These are phyloP conservation scores for Aethionema arabicum DNA, from an alignment of 345 rosid genomes.

Conservation along the genomic window DNA sequence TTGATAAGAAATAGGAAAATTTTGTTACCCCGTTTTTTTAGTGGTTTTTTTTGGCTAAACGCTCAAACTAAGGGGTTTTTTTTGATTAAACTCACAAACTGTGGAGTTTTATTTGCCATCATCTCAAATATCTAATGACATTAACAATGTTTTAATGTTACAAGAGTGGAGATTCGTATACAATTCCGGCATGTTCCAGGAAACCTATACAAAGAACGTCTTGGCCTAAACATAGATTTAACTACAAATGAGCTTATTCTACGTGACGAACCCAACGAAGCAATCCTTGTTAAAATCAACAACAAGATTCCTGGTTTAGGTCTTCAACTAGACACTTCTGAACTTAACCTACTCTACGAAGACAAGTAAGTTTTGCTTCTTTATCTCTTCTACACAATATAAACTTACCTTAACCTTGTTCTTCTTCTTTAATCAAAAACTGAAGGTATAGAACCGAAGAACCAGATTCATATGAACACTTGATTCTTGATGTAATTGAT, in stretches of 20 bases:
- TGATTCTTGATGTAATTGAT: slow-evolving; percentile 75
- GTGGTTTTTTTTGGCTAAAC: too few relatives aligned
- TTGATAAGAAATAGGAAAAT: too few relatives aligned
- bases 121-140: background rate
- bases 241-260: slow-evolving; percentile 68
- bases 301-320: slow-evolving; percentile 75
- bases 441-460: slow-evolving; percentile 54
- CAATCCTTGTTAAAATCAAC: slow-evolving; percentile 68
- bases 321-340: slow-evolving; percentile 72
- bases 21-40: too few relatives aligned
- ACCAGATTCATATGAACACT: slow-evolving; percentile 80
- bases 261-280: slow-evolving; percentile 64
- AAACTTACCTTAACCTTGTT: background rate
- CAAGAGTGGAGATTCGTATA: slow-evolving; percentile 70
- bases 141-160: slow-evolving; percentile 22
- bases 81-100: too few relatives aligned
- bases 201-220: slow-evolving; percentile 56
- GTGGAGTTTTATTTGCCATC: background rate
- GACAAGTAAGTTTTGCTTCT: slow-evolving; percentile 48
- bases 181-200: slow-evolving; percentile 69
- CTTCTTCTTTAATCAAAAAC: slow-evolving; percentile 1
- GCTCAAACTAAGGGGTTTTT: too few relatives aligned
- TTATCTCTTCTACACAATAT: slow-evolving; percentile 5
- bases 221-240: slow-evolving; percentile 50
- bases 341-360: slow-evolving; percentile 71